phyloP scores from a whole-genome alignment of 257 asterid species.

The Eustoma russellianum region DNA sequence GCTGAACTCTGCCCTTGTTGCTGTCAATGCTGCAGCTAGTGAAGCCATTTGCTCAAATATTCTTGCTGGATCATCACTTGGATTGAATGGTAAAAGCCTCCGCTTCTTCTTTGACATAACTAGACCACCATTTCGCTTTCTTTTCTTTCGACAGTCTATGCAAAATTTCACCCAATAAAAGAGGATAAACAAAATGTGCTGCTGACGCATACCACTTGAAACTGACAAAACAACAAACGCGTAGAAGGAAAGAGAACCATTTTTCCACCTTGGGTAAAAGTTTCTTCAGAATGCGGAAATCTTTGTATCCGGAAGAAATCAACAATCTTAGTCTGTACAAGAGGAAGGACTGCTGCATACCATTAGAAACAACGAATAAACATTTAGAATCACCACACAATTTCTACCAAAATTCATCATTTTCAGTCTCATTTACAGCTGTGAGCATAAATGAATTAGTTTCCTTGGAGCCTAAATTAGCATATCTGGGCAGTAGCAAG shows the following conservation, averaged over 20 bases:
- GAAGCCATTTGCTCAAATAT: slow-evolving; percentile 90
- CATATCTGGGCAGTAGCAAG: no score
- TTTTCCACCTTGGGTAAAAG: slow-evolving; percentile 33
- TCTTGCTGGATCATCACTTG: slow-evolving; percentile 53
- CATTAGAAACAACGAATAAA: not conserved
- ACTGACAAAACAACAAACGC: not conserved
- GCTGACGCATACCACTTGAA: not conserved
- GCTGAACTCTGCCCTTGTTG: slow-evolving; percentile 57
- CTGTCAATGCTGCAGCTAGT: slow-evolving; percentile 72
- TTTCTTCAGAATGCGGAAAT: slow-evolving; percentile 28
- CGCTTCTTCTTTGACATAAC: slow-evolving; percentile 56
- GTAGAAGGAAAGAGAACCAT: not conserved
- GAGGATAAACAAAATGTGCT: not conserved
- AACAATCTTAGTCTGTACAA: slow-evolving; percentile 72
- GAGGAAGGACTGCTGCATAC: slow-evolving; percentile 65
- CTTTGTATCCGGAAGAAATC: slow-evolving; percentile 80
- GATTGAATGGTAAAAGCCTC: slow-evolving; percentile 56
- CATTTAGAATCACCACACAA: not conserved
- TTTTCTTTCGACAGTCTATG: slow-evolving; percentile 47
- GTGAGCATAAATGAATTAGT: no score
- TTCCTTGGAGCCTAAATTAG: no score
- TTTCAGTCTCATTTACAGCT: not conserved
- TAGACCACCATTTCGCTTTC: slow-evolving; percentile 37
- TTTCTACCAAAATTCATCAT: not conserved
- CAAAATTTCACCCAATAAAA: not conserved